These are phyloP conservation scores for Phytophthora cactorum DNA, from an alignment of 352 stramenopile genomes.

Conservation along the genomic window DNA sequence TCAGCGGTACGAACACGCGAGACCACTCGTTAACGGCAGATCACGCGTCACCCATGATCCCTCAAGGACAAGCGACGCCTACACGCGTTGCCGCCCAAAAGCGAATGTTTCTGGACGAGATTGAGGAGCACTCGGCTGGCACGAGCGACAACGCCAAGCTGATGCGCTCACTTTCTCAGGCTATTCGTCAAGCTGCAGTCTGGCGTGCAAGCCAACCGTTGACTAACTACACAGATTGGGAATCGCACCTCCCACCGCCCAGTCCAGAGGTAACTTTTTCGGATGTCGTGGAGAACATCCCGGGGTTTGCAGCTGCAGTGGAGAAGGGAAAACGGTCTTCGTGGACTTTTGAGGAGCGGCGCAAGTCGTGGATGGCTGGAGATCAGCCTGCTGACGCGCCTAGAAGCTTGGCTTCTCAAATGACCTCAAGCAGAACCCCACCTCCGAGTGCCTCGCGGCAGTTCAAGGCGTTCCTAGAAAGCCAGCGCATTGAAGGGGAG, in stretches of 20 bases:
- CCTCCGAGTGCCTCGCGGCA: slow-evolving; percentile 20
- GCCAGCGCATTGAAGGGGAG: slow-evolving; percentile 38
- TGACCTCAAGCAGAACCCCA: slow-evolving; percentile 25
- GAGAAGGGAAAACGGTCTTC: slow-evolving; percentile 44
- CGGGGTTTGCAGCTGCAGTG: slow-evolving; percentile 50
- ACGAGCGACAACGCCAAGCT: slow-evolving; percentile 67
- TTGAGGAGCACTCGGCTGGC: slow-evolving; percentile 67
- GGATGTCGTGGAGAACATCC: slow-evolving; percentile 75
- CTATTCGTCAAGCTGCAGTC: slow-evolving; percentile 77
- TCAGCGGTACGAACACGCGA: slow-evolving; percentile 69
- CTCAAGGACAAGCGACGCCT: slow-evolving; percentile 25
- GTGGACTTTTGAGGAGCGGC: slow-evolving; percentile 66
- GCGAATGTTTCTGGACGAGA: slow-evolving; percentile 69
- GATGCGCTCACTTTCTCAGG: slow-evolving; percentile 77
- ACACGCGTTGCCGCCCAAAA: slow-evolving; percentile 27
- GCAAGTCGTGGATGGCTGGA: slow-evolving; percentile 80
- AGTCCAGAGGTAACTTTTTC: slow-evolving; percentile 79
- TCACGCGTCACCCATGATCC: slow-evolving; percentile 10
- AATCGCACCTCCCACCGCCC: slow-evolving; percentile 56
- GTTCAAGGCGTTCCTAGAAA: slow-evolving; percentile 51
- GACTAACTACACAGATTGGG: slow-evolving; percentile 73
- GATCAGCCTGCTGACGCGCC: slow-evolving; percentile 37
- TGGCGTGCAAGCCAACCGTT: slow-evolving; percentile 81
- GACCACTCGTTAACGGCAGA: slow-evolving; percentile 42
- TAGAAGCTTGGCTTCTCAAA: slow-evolving; percentile 29